Evolutionary conservation across 2,329 filamentous ascomycete species (phyloP).

Genomic region (Sarocladium oryzae): DNA sequence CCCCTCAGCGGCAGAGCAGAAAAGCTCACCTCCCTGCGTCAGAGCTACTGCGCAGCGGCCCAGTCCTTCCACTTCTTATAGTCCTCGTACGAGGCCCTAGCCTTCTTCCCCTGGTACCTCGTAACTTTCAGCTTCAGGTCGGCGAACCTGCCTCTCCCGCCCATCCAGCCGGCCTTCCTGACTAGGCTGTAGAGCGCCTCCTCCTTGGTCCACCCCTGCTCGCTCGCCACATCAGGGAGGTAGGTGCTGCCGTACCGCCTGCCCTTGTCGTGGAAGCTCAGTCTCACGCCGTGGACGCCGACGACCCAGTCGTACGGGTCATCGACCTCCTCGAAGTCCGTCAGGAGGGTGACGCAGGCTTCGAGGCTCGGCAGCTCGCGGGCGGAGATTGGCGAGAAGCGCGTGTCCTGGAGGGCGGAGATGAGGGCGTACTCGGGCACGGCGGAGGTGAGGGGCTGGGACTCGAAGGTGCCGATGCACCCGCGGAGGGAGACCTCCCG

Average conservation of each 20-base stretch:
- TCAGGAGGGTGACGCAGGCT: constrained; percentile 74
- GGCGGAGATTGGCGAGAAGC: constrained; percentile 50
- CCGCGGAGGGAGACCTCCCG: constrained; percentile 69
- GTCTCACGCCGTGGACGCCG: constrained; percentile 78
- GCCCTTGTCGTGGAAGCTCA: constrained; percentile 71
- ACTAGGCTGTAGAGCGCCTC: constrained; percentile 85
- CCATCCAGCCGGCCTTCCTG: constrained; percentile 90
- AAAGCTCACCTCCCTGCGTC: neutral
- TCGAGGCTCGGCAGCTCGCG: constrained; percentile 52
- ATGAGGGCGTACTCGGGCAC: constrained; percentile 77
- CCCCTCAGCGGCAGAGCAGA: neutral
- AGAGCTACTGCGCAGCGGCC: constrained; percentile 39
- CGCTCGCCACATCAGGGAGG: constrained; percentile 80
- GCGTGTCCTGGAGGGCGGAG: constrained; percentile 60
- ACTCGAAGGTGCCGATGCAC: constrained; percentile 92
- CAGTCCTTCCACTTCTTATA: constrained; percentile 78
- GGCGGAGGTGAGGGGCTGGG: constrained; percentile 65
- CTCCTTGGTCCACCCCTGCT: constrained; percentile 94
- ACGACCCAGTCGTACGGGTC: constrained; percentile 79
- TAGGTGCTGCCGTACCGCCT: constrained; percentile 81
- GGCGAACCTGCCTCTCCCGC: constrained; percentile 71
- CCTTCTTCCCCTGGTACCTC: constrained; percentile 81
- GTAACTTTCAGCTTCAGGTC: constrained; percentile 73
- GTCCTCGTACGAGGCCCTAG: constrained; percentile 61
- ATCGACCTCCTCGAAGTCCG: constrained; percentile 70